Evolutionary conservation across 441 rosid species (phyloP), one percentile per base, ranked within the genome.

Genomic region (Syzygium malaccense): DNA sequence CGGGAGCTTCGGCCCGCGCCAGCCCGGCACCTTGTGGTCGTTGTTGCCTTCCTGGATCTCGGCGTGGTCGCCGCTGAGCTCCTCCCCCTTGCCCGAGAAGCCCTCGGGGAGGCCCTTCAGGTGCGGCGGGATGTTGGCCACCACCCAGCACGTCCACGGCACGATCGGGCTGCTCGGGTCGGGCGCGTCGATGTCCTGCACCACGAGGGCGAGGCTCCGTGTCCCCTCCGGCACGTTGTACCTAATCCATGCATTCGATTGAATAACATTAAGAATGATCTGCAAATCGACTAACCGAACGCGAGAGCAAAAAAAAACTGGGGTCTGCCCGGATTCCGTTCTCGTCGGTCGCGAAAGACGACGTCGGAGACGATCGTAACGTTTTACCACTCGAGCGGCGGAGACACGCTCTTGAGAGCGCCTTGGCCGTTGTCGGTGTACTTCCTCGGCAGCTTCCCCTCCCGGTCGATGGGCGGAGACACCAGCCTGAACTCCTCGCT

Each of bases 81-180:
- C 91, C 87, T 91, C 95, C 33, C 89, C 95, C 58, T 94, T 94
- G 17, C 96, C 93, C 0, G 98, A 96, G 87, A 94, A 96, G 32
- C 93, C 98, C 90, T 95, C 98, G 2, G 98, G 95, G 0, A 96
- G 78, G 30, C 97, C 94, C 90, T 96, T 95, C 89, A 96, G 17
- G 19, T 86, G 88, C 5, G 97, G 95, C 0, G 97, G 96, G 54
- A 96, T 95, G 83, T 96, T 95, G 8, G 90, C 92, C 28, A 94
- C 97, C 25, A 96, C 97, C 99, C 99, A 96, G 17, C 90, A 71
- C 6, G 96, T 95, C 98, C 98, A 97, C 0, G 97, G 98, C 89
- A 95, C 96, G 32, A 94, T 90, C 7, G 98, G 98, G 19, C 92
- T 94, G 53, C 89, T 89, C 0, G 98, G 98, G 91, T 96, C 97